Percentiles rank a stretch among this genome's conserved stretches.
These are phyloP conservation scores for Lactifluus volemus DNA, from an alignment of 768 basidiomycete genomes.

Conservation along the genomic window DNA sequence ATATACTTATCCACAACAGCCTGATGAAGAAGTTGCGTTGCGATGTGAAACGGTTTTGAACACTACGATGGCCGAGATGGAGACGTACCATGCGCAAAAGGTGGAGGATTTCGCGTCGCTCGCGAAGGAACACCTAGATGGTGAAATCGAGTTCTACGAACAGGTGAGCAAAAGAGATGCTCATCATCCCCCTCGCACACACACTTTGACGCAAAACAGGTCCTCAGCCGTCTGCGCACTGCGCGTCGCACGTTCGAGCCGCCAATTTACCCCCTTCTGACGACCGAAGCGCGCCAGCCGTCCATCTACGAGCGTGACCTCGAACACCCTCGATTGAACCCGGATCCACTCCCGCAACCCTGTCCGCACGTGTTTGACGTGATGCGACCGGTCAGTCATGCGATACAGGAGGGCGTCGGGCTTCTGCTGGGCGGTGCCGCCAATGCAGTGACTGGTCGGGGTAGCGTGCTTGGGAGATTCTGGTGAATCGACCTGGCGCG, in stretches of 20 bases:
- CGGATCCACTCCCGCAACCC: conserved; percentile 55
- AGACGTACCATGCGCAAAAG: conserved; percentile 69
- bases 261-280: conserved; percentile 41
- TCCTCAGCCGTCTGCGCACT: conserved; percentile 47
- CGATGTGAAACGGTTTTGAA: conserved; percentile 86
- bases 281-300: conserved; percentile 43
- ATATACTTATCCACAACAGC: conserved; percentile 33
- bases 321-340: conserved; percentile 38
- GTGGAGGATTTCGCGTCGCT: conserved; percentile 54
- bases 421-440: conserved; percentile 41
- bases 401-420: conserved; percentile 65
- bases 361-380: conserved; percentile 75
- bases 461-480: conserved; percentile 55
- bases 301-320: conserved; percentile 75
- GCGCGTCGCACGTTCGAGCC: conserved; percentile 49
- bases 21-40: conserved; percentile 54
- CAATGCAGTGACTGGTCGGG: conserved; percentile 21
- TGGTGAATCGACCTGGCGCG: conserved; percentile 32
- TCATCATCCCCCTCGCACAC: too few relatives aligned
- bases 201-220: conserved; percentile 26
- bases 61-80: conserved; percentile 83
- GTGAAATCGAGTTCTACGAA: conserved; percentile 68
- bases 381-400: conserved; percentile 67
- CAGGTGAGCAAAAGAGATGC: conserved; percentile 34
- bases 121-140: conserved; percentile 63